Evolutionary conservation across 192 early-diverging fungal species (phyloP), one percentile per base, ranked within the genome.

Genomic region (Gigaspora rosea): DNA sequence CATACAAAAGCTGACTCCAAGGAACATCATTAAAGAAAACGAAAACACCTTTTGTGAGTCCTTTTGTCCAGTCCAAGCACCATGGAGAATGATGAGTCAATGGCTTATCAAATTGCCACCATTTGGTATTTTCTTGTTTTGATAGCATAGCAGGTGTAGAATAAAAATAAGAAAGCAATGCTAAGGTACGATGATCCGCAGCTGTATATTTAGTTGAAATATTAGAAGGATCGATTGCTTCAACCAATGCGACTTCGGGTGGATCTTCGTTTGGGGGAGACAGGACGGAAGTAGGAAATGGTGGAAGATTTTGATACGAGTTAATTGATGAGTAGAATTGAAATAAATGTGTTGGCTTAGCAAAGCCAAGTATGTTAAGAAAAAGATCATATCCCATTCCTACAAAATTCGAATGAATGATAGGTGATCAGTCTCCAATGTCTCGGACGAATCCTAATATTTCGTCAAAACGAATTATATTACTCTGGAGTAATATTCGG

Each of bases 341-440:
- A 52, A 92, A 86, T 3, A 95, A 86, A 81, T 92, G 84, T 33
- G 91, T 91, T 15, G 96, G 95, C 3, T 74, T 80, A 11, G 90
- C 81, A 4, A 83, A 68, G 52, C 85, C 80, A 22, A 94, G 83
- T 15, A 94, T 78, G 41, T 92, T 86, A 15, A 93, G 75, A 36
- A 96, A 85, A 20, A 98, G 79, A 78, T 95, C 92, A 66, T 95
- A 90, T 11, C 96, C 96, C 78, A 95, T 87, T 7, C 90, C 86
- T 87, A 59, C 10, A 49, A 16, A 62, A 15, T 15, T 64, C 22
- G 3, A 32, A 18, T 65, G 32, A 65, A 36, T 36, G 1, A 7
- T 36, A 16, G 36, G 2, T 8, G 18, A 41, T 65, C 18, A 8
- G 3, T 18, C 13, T 8, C 18, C 9, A 7, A 65, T 8, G 18